Evolutionary conservation across 2,329 filamentous ascomycete genomes (phyloP).

Genomic region (Fusarium sp.): DNA sequence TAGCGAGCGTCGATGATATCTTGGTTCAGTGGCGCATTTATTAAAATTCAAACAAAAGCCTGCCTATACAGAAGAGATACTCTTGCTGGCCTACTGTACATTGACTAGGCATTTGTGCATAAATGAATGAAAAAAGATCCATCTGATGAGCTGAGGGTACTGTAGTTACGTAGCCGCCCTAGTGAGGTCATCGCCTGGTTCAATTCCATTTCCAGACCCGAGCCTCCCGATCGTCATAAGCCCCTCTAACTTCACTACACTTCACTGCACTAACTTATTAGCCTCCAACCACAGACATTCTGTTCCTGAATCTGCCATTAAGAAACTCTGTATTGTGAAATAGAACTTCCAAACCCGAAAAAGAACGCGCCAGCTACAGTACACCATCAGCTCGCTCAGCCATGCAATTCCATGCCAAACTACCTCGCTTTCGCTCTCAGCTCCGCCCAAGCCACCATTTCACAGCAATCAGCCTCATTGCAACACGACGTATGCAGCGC

Average conservation of each 20-base stretch:
- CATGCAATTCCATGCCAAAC: neutral
- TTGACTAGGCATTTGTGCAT: neutral
- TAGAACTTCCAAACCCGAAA: neutral
- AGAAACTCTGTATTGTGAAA: neutral
- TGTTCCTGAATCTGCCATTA: constrained; percentile 1
- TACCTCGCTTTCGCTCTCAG: neutral
- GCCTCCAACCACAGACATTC: neutral
- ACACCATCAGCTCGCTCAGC: neutral
- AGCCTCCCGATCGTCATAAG: constrained; percentile 30
- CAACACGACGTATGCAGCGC: constrained; percentile 18
- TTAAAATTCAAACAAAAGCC: neutral
- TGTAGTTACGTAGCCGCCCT: constrained; percentile 32
- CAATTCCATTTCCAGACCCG: constrained; percentile 17
- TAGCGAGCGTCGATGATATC: neutral
- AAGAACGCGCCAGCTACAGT: neutral
- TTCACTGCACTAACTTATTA: neutral
- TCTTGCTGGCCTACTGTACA: neutral
- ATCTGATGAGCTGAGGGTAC: constrained; percentile 16
- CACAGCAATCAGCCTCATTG: constrained; percentile 19
- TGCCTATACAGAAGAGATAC: neutral
- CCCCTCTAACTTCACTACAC: neutral
- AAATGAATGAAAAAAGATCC: constrained; percentile 9
- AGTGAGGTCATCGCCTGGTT: constrained; percentile 39
- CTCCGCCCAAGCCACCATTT: constrained; percentile 25
- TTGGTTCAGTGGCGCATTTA: neutral